Percentiles rank a stretch among this genome's conserved stretches.
Conservation (phyloP, 1,284 basidiomycete genomes). For the Polyporus tsugae region DNA sequence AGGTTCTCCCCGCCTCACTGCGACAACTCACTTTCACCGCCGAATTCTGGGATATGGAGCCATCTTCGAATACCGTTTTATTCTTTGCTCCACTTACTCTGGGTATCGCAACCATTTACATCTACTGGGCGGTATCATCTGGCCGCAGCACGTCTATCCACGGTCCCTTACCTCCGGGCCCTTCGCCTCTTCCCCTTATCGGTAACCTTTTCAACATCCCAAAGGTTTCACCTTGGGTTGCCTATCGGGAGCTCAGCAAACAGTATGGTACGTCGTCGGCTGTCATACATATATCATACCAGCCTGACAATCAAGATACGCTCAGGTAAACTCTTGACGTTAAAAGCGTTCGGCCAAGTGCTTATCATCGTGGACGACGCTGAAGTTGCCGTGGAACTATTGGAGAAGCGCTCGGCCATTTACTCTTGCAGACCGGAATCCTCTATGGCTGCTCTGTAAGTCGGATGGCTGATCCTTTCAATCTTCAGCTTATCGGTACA, state of each 20-base stretch:
- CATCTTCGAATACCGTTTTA: no score
- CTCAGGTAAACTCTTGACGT: conserved; percentile 10
- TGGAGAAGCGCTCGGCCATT: conserved; percentile 16
- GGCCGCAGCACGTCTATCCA: background rate
- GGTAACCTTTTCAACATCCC: conserved; percentile 22
- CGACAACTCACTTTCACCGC: no score
- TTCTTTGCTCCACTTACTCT: no score
- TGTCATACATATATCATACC: background rate
- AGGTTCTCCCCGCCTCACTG: no score
- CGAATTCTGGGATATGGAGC: no score
- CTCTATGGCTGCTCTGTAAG: conserved; percentile 7
- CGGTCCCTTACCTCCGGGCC: conserved; percentile 22
- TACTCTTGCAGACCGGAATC: conserved; percentile 16
- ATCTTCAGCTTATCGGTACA: background rate
- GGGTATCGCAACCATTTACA: background rate
- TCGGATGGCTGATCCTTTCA: background rate
- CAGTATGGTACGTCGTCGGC: conserved; percentile 19
- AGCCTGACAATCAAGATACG: no score
- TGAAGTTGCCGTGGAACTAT: conserved; percentile 11
- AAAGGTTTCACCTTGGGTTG: conserved; percentile 15
- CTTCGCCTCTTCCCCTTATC: conserved; percentile 18
- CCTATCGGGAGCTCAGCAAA: conserved; percentile 15
- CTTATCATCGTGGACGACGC: conserved; percentile 11
- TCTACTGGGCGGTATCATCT: background rate
- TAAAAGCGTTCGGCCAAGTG: conserved; percentile 1